Evolutionary conservation across 176 grass and related monocot species (phyloP).

Genomic region (Ensete ventricosum): DNA sequence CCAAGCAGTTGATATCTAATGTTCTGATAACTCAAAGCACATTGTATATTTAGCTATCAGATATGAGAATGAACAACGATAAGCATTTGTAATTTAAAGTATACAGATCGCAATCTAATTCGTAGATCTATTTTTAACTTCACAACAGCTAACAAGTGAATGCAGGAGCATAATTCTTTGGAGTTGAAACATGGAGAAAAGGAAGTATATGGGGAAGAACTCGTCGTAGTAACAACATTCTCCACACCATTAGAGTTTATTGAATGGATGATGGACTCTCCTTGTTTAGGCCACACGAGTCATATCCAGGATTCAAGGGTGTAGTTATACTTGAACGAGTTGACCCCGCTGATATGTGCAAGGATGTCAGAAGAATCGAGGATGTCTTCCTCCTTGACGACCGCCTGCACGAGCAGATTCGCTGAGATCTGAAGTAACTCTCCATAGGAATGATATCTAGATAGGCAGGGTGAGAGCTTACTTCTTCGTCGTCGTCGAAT

Average conservation of each 20-base stretch:
- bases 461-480: slow-evolving; percentile 10
- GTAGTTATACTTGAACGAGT: slow-evolving; percentile 49
- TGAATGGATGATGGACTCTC: slow-evolving; percentile 25
- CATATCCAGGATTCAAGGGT: slow-evolving; percentile 62
- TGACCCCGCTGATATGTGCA: slow-evolving; percentile 49
- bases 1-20: too few relatives aligned
- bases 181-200: too few relatives aligned
- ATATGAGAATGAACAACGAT: too few relatives aligned
- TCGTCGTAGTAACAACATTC: too few relatives aligned
- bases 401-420: slow-evolving; percentile 16
- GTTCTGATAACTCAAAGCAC: too few relatives aligned
- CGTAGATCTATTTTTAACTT: too few relatives aligned
- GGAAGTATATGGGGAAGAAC: too few relatives aligned
- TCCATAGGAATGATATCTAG: not conserved
- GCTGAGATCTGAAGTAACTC: not conserved
- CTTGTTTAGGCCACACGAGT: slow-evolving; percentile 15
- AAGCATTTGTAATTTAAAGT: too few relatives aligned
- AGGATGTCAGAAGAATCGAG: slow-evolving; percentile 49
- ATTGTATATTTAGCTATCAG: too few relatives aligned
- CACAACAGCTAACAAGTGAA: too few relatives aligned
- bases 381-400: slow-evolving; percentile 58
- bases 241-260: slow-evolving; percentile 19
- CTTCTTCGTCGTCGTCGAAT: slow-evolving; percentile 51
- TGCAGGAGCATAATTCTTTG: too few relatives aligned
- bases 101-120: too few relatives aligned